Base-by-base conservation (phyloP, 495 filamentous ascomycete genomes). In the Hypoxylon cercidicola region DNA sequence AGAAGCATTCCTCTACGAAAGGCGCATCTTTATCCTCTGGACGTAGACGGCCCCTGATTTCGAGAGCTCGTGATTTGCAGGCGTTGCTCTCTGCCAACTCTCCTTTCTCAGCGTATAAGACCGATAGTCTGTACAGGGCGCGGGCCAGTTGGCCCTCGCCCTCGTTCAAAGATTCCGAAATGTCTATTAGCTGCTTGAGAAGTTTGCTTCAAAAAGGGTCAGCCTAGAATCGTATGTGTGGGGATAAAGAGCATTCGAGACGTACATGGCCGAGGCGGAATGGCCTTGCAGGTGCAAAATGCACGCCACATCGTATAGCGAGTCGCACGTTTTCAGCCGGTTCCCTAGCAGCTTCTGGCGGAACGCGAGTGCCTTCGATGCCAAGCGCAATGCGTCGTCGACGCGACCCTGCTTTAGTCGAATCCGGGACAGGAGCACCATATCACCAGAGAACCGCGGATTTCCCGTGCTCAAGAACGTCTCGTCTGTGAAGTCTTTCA, bases 401-500 rank as follows among this genome's bases (percentile, higher is more conserved):
- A 53, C 21, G 6, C 20, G 28, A 1, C 45, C 55, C 21, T 59
- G 45, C 21, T 15, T 19, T 1, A 59, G 44, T 7, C 45, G 45
- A 18, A 59, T 53, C 40, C 55, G 68, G 16, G 65, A 68, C 28
- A 71, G 60, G 23, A 71, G 59, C 18, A 64, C 64, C 64, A 61
- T 69, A 20, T 69, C 60, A 19, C 69, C 61, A 1, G 65, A 69
- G 32, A 65, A 69, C 3, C 69, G 65, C 16, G 69, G 69, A 48
- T 69, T 72, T 5, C 62, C 55, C 1, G 66, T 72, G 13, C 56
- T 59, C 7, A 69, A 12, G 30, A 70, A 70, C 8, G 51, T 73
- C 32, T 72, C 68, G 45, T 71, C 72, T 1, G 68, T 71, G 41
- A 71, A 69, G 34, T 69, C 56, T 47, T 64, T 64, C 2, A 41